Evolutionary conservation across 75 land plant species (phyloP).

Genomic region (Azolla pinnata): DNA sequence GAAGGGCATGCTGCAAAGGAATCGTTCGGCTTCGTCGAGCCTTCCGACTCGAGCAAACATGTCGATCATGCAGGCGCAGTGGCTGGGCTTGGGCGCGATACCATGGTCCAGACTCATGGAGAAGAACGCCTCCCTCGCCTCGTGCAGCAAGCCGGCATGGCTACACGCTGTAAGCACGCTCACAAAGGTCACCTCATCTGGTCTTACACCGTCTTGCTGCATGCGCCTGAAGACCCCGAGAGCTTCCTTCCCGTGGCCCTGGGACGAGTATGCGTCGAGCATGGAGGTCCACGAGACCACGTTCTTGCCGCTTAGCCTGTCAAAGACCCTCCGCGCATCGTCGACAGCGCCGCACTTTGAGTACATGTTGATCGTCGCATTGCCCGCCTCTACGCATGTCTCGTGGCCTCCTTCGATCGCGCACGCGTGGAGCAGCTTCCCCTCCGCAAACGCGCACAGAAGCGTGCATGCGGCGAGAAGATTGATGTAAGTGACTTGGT

Average conservation of each 20-base stretch:
- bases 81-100: conserved; percentile 31
- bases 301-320: conserved; percentile 20
- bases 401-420: conserved; percentile 29
- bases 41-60: conserved; percentile 37
- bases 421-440: conserved; percentile 24
- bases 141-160: conserved; percentile 36
- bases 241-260: conserved; percentile 31
- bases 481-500: conserved; percentile 34
- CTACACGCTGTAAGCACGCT: conserved; percentile 46
- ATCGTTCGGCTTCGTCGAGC: conserved; percentile 32
- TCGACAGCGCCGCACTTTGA: conserved; percentile 42
- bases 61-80: conserved; percentile 45
- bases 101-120: conserved; percentile 28
- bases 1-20: conserved; percentile 33
- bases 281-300: conserved; percentile 43
- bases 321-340: conserved; percentile 38
- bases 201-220: conserved; percentile 23
- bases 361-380: conserved; percentile 50
- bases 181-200: conserved; percentile 39
- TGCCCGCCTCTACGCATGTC: conserved; percentile 14
- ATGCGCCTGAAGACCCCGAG: conserved; percentile 28
- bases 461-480: conserved; percentile 34
- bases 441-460: conserved; percentile 27
- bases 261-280: conserved; percentile 38
- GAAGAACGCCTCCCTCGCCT: conserved; percentile 28